Conservation (phyloP, 805 yeast species). For the Grigorovia transvaalensis region DNA sequence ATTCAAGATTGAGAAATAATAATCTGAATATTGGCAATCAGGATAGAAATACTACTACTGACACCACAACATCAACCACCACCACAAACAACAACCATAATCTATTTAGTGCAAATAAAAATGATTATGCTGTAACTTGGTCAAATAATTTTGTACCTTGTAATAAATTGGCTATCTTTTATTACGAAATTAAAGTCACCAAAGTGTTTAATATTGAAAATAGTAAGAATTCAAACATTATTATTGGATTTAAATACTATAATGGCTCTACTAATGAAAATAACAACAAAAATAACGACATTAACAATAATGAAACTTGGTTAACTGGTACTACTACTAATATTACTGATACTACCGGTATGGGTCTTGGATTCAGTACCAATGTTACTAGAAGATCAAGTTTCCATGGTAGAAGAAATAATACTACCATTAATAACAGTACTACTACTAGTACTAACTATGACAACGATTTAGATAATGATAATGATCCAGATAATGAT, state of each 20-base stretch:
- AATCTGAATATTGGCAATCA: background rate
- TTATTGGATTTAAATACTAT: constrained; percentile 22
- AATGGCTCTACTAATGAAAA: background rate
- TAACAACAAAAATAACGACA: background rate
- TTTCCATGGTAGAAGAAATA: background rate
- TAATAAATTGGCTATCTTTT: constrained; percentile 18
- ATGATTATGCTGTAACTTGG: constrained; percentile 22
- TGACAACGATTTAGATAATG: constrained; percentile 1
- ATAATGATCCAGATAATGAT: background rate
- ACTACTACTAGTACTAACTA: background rate
- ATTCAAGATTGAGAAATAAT: constrained; percentile 13
- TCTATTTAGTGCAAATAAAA: constrained; percentile 8
- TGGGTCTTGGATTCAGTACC: constrained; percentile 20
- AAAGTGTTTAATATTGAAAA: constrained; percentile 20
- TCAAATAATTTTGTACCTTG: constrained; percentile 21
- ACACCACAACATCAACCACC: constrained; percentile 1
- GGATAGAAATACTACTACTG: background rate
- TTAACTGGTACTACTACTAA: constrained; percentile 19
- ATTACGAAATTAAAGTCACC: constrained; percentile 22
- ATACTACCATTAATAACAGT: background rate
- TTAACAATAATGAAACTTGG: background rate
- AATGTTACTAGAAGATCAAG: constrained; percentile 22
- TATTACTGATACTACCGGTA: constrained; percentile 16
- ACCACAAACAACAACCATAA: background rate
- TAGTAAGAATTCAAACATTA: constrained; percentile 19